A percentile compares a stretch with the other conserved stretches of the same genome.
phyloP scores from a whole-genome alignment of 1,139 yeast species.

The Sugiyamaella xylanicola region DNA sequence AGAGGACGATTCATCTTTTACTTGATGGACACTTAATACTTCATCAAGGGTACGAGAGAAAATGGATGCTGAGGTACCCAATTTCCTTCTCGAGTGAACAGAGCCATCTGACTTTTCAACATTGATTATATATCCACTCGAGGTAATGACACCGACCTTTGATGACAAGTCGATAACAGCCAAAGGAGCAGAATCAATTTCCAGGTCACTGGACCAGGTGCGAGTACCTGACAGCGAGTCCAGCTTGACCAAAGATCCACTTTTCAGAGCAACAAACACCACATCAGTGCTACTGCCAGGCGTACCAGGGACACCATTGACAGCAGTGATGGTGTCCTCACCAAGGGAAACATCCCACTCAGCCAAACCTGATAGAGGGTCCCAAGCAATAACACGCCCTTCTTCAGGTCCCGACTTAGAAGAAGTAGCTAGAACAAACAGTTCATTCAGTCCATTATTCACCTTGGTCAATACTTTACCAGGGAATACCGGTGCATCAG shows the following conservation, averaged over 20 bases:
- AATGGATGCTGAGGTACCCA: background rate
- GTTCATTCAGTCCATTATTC: constrained; percentile 15
- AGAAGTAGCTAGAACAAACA: constrained; percentile 13
- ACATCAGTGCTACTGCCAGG: background rate
- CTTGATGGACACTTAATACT: background rate
- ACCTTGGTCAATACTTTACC: constrained; percentile 5
- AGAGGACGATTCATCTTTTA: background rate
- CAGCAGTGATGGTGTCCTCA: constrained; percentile 5
- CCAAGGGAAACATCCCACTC: constrained; percentile 10
- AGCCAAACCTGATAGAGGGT: constrained; percentile 6
- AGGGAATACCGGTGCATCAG: background rate
- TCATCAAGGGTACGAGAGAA: constrained; percentile 1
- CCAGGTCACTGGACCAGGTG: constrained; percentile 5
- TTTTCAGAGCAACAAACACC: constrained; percentile 1
- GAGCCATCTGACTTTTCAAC: constrained; percentile 11
- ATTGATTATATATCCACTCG: constrained; percentile 1
- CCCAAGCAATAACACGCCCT: constrained; percentile 10
- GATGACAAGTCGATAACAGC: constrained; percentile 7
- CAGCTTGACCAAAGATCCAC: constrained; percentile 3
- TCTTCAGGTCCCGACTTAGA: too few relatives aligned
- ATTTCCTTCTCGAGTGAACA: constrained; percentile 4
- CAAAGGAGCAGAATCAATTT: constrained; percentile 7
- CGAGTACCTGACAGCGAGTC: constrained; percentile 7
- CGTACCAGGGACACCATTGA: constrained; percentile 2
- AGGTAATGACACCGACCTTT: constrained; percentile 11